Percentiles rank a stretch among this genome's conserved stretches.
These are phyloP conservation scores for Curvularia sp. DNA, from an alignment of 2,329 filamentous ascomycete genomes.

Conservation along the genomic window DNA sequence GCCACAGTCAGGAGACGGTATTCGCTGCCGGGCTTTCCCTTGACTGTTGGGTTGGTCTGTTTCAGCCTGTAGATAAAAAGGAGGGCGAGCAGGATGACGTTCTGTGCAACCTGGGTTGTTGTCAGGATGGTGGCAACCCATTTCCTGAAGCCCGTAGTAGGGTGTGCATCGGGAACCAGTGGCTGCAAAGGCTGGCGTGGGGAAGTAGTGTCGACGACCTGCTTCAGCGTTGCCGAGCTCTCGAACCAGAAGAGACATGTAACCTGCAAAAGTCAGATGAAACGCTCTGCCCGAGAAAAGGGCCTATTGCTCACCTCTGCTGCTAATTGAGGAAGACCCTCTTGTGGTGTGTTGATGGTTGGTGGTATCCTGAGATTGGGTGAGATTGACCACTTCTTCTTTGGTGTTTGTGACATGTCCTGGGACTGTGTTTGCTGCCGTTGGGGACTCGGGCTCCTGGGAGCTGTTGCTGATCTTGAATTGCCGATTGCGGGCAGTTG, in stretches of 20 bases:
- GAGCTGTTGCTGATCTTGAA: slow-evolving; percentile 39
- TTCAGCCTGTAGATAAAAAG: slow-evolving; percentile 94
- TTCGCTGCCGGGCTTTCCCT: slow-evolving; percentile 91
- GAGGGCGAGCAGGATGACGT: slow-evolving; percentile 88
- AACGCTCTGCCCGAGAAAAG: neutral
- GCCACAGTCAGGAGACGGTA: slow-evolving; percentile 92
- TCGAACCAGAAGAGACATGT: slow-evolving; percentile 99
- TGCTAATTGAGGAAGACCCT: slow-evolving; percentile 50
- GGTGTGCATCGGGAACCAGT: slow-evolving; percentile 75
- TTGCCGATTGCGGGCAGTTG: slow-evolving; percentile 48
- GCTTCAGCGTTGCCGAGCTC: slow-evolving; percentile 76
- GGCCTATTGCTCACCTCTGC: slow-evolving; percentile 45
- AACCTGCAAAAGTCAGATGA: slow-evolving; percentile 63
- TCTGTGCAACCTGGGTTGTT: slow-evolving; percentile 95
- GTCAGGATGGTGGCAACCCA: slow-evolving; percentile 91
- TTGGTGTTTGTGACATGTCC: slow-evolving; percentile 33
- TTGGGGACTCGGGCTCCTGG: slow-evolving; percentile 33
- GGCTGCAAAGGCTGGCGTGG: slow-evolving; percentile 56
- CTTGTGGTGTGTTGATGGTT: slow-evolving; percentile 49
- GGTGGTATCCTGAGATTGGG: slow-evolving; percentile 48
- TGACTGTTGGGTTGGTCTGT: slow-evolving; percentile 84
- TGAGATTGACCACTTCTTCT: slow-evolving; percentile 44
- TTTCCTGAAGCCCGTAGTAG: slow-evolving; percentile 82
- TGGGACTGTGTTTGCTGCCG: slow-evolving; percentile 28
- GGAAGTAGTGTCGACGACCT: slow-evolving; percentile 68